These are phyloP conservation scores for Chlamydomonas eustigma DNA, from an alignment of 139 green algal genomes.

Conservation along the genomic window DNA sequence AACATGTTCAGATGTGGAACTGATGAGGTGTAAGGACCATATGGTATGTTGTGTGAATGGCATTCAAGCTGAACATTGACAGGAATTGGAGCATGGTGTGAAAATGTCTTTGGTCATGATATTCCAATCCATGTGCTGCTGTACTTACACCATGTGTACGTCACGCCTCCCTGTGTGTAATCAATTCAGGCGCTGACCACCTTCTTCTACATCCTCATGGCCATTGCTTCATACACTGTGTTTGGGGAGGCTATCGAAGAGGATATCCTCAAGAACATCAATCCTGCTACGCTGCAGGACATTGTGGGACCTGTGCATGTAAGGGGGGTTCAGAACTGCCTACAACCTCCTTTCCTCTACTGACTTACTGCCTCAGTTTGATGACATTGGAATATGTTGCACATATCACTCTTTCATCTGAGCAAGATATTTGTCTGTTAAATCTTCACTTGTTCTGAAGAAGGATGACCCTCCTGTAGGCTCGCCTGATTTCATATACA, in stretches of 20 bases:
- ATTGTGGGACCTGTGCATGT: not conserved
- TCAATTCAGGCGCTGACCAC: not conserved
- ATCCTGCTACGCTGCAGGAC: not conserved
- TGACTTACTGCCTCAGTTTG: no score
- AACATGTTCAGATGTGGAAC: no score
- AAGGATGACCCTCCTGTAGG: not conserved
- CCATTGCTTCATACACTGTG: not conserved
- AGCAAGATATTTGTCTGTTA: not conserved
- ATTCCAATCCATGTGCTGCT: no score
- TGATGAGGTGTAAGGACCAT: no score
- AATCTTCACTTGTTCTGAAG: slow-evolving; percentile 1
- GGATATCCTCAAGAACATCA: not conserved
- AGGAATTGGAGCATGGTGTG: no score
- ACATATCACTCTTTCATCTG: not conserved
- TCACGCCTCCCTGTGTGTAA: not conserved
- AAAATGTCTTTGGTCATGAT: no score
- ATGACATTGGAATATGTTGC: no score
- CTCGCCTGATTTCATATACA: not conserved
- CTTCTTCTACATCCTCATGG: not conserved
- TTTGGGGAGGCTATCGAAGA: not conserved
- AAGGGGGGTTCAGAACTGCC: no score
- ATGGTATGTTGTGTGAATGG: no score
- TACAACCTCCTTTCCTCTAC: no score
- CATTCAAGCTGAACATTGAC: no score
- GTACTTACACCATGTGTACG: no score